A percentile compares a stretch with the other conserved stretches of the same genome.
phyloP scores from a whole-genome alignment of 345 rosid species.

The Hevea brasiliensis region DNA sequence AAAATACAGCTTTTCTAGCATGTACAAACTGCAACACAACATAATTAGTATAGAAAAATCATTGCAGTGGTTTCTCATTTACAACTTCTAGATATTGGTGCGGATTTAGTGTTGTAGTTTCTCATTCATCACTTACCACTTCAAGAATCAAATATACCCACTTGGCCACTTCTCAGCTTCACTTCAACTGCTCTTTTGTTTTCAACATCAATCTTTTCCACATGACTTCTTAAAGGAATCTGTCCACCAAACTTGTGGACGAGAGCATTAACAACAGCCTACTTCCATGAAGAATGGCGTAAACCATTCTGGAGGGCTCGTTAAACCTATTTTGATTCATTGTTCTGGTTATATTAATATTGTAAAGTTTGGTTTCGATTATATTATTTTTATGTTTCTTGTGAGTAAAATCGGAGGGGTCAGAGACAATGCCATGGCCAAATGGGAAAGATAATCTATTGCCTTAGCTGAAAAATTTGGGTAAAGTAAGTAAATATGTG shows the following conservation, averaged over 20 bases:
- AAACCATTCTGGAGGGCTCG: constrained; percentile 97
- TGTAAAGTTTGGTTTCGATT: too few relatives aligned
- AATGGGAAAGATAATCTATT: too few relatives aligned
- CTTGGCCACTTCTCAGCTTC: constrained; percentile 81
- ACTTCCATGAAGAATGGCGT: constrained; percentile 80
- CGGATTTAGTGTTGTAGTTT: too few relatives aligned
- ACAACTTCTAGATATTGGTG: too few relatives aligned
- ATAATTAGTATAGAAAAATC: neutral
- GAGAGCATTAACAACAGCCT: constrained; percentile 79
- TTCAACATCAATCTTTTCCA: constrained; percentile 69
- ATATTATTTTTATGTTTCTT: too few relatives aligned
- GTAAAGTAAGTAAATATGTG: too few relatives aligned
- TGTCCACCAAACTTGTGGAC: constrained; percentile 87
- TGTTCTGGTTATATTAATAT: too few relatives aligned
- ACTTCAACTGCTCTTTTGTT: constrained; percentile 78
- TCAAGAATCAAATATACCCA: constrained; percentile 30
- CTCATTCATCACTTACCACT: neutral
- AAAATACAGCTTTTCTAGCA: constrained; percentile 83
- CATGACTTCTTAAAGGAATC: constrained; percentile 73
- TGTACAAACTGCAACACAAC: constrained; percentile 57
- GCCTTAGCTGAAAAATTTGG: too few relatives aligned
- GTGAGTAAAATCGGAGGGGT: too few relatives aligned
- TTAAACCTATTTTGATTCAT: too few relatives aligned
- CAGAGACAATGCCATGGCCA: too few relatives aligned
- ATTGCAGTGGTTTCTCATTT: neutral